A percentile compares a stretch with the other conserved stretches of the same genome.
Conservation (phyloP, 495 filamentous ascomycete genomes). For the Viridothelium virens region DNA sequence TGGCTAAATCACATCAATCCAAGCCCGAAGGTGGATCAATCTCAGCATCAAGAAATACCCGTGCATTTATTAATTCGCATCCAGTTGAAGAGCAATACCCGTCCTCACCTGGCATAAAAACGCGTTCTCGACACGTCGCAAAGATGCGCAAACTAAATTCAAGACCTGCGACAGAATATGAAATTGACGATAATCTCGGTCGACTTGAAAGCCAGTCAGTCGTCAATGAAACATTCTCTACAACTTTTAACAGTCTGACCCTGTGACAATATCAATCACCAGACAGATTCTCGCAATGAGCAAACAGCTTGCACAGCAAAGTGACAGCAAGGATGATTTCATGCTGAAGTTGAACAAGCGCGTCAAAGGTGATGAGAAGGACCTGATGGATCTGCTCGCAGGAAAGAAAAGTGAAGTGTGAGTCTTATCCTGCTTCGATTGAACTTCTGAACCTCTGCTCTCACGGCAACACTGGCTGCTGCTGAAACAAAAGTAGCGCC, state of each 20-base stretch:
- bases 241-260: not conserved
- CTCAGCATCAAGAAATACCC: not conserved
- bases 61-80: not conserved
- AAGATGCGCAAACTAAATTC: not conserved
- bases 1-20: not conserved
- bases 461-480: not conserved
- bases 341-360: not conserved
- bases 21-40: not conserved
- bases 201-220: conserved; percentile 4
- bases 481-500: not conserved
- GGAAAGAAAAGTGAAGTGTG: not conserved
- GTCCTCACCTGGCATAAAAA: not conserved
- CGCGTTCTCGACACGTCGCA: not conserved
- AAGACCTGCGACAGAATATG: not conserved
- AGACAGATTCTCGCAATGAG: conserved; percentile 7
- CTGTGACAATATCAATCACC: not conserved
- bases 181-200: not conserved
- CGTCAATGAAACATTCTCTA: not conserved
- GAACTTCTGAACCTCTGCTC: not conserved
- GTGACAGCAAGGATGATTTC: conserved; percentile 3
- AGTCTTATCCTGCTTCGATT: not conserved
- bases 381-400: not conserved
- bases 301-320: not conserved
- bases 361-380: not conserved
- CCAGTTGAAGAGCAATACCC: not conserved